Evolutionary conservation across 2,329 filamentous ascomycete genomes (phyloP).

Genomic region (Sarocladiaceae sp.): DNA sequence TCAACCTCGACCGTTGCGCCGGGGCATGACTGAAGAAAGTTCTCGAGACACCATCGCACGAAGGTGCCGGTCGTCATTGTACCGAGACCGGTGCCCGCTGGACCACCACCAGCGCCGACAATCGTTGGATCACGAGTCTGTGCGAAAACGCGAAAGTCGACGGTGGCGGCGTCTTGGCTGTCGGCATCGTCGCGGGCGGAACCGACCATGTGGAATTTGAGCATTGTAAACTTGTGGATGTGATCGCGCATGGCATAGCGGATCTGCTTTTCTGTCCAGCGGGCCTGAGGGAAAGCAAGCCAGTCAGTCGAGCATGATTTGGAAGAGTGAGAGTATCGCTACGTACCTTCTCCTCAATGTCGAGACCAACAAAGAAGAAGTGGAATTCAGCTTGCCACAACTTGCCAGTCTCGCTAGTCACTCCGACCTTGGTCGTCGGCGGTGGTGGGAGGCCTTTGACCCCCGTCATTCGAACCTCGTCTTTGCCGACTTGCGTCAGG

Average conservation of each 20-base stretch:
- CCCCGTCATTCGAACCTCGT: constrained; percentile 26
- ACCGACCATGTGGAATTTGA: constrained; percentile 27
- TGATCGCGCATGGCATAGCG: constrained; percentile 29
- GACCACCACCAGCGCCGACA: constrained; percentile 17
- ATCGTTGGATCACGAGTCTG: constrained; percentile 35
- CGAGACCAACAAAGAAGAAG: constrained; percentile 33
- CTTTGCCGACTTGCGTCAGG: constrained; percentile 37
- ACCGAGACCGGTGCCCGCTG: constrained; percentile 29
- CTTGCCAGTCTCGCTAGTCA: constrained; percentile 31
- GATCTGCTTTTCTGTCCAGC: constrained; percentile 8
- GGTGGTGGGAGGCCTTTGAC: constrained; percentile 19
- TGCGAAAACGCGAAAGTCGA: constrained; percentile 37
- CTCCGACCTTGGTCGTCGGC: constrained; percentile 21
- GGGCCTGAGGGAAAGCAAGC: neutral
- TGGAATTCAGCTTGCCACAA: constrained; percentile 36
- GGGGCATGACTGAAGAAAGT: constrained; percentile 32
- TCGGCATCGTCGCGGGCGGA: constrained; percentile 27
- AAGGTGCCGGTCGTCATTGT: constrained; percentile 25
- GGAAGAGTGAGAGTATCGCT: neutral
- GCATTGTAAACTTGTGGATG: constrained; percentile 28
- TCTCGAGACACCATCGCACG: constrained; percentile 17
- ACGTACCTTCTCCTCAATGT: constrained; percentile 31
- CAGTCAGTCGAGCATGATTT: too few species aligned
- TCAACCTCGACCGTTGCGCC: constrained; percentile 34
- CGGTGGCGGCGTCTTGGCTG: constrained; percentile 37